These are phyloP conservation scores for Sisymbrium irio DNA, from an alignment of 345 rosid species.

Conservation along the genomic window DNA sequence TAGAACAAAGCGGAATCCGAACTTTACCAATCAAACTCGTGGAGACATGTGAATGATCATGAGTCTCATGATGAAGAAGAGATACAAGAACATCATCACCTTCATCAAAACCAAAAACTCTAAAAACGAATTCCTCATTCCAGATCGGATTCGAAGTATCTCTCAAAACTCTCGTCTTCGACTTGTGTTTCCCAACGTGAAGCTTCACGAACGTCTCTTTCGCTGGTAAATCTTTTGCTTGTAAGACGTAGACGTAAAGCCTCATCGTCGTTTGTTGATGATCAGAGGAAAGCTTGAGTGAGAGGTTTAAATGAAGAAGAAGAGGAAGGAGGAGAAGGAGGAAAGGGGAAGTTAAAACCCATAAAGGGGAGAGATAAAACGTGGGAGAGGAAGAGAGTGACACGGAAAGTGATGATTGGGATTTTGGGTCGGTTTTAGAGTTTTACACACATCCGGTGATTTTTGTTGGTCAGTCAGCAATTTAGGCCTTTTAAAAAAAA, in stretches of 20 bases:
- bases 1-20: conserved; percentile 49
- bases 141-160: conserved; percentile 52
- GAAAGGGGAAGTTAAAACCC: conserved; percentile 21
- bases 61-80: conserved; percentile 38
- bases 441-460: background rate
- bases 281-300: conserved; percentile 3
- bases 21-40: conserved; percentile 54
- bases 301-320: background rate
- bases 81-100: conserved; percentile 52
- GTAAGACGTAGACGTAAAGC: conserved; percentile 68
- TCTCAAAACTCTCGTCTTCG: conserved; percentile 53
- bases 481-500: background rate
- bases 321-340: background rate
- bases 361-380: conserved; percentile 13
- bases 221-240: conserved; percentile 62
- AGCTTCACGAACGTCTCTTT: conserved; percentile 55
- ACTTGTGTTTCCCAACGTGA: conserved; percentile 59
- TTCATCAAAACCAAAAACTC: conserved; percentile 38
- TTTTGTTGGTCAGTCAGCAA: background rate
- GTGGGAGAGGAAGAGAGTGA: conserved; percentile 38
- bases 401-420: conserved; percentile 34
- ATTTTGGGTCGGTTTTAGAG: conserved; percentile 28
- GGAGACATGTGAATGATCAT: conserved; percentile 41
- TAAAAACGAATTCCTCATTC: conserved; percentile 81
- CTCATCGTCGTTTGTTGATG: conserved; percentile 42